A percentile compares a stretch with the other conserved stretches of the same genome.
Evolutionary conservation across 2,329 filamentous ascomycete species (phyloP).

Genomic region (Cytospora chrysosperma): DNA sequence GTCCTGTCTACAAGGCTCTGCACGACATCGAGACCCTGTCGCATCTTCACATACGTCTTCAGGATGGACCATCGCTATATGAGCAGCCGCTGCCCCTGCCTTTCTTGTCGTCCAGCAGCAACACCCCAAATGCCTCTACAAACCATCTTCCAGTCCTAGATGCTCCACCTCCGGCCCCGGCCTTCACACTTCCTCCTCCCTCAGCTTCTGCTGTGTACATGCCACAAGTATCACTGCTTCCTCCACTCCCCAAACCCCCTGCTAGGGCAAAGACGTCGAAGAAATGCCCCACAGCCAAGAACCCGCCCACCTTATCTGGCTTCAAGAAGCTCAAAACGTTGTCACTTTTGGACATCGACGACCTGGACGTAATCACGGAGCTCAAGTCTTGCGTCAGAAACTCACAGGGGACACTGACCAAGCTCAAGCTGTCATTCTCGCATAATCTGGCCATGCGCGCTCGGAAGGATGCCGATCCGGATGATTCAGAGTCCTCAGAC

Average conservation of each 20-base stretch:
- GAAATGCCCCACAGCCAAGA: constrained; percentile 33
- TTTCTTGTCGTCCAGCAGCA: constrained; percentile 29
- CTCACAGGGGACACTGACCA: constrained; percentile 53
- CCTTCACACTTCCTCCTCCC: constrained; percentile 25
- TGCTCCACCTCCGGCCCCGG: constrained; percentile 23
- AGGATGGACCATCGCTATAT: constrained; percentile 56
- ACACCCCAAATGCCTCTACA: constrained; percentile 22
- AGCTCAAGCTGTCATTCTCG: constrained; percentile 60
- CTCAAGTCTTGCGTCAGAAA: constrained; percentile 55
- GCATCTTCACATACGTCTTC: constrained; percentile 58
- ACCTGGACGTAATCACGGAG: constrained; percentile 54
- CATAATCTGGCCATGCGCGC: constrained; percentile 48
- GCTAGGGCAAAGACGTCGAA: constrained; percentile 37
- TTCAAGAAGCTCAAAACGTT: constrained; percentile 56
- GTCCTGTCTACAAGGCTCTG: constrained; percentile 55
- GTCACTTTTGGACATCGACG: constrained; percentile 60
- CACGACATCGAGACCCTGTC: constrained; percentile 53
- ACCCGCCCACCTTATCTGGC: constrained; percentile 54
- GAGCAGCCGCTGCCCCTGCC: constrained; percentile 49
- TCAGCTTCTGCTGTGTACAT: constrained; percentile 28
- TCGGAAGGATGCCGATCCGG: constrained; percentile 42
- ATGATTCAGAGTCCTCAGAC: constrained; percentile 40
- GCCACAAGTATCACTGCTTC: constrained; percentile 28
- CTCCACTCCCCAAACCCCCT: constrained; percentile 38
- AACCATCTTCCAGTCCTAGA: constrained; percentile 23